phyloP scores from a whole-genome alignment of 2,329 filamentous ascomycete species.

The Penicillium decumbens region DNA sequence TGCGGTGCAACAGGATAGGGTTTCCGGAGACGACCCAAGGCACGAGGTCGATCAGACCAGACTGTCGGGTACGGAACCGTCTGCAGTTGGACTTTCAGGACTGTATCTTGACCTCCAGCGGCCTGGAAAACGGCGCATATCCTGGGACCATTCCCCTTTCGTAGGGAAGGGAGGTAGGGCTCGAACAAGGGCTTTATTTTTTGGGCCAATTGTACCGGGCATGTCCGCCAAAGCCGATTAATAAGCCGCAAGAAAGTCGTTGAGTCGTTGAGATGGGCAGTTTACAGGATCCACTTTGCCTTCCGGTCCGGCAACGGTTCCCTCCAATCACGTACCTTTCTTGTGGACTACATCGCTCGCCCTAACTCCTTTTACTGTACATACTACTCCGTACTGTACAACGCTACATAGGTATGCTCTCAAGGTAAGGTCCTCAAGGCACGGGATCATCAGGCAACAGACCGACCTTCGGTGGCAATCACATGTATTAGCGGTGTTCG shows the following conservation, averaged over 20 bases:
- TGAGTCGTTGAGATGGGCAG: not conserved
- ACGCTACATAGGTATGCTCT: not conserved
- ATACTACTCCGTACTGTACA: no score
- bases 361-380: not conserved
- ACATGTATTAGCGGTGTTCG: not conserved
- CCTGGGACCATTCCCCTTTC: not conserved
- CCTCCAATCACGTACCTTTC: not conserved
- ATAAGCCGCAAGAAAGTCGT: no score
- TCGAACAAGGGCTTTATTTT: no score
- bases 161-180: no score
- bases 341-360: not conserved
- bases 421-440: no score
- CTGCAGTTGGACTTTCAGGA: conserved; percentile 2
- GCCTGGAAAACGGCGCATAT: not conserved
- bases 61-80: conserved; percentile 16
- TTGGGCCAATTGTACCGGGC: no score
- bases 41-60: conserved; percentile 17
- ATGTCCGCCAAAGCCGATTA: no score
- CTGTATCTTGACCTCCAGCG: conserved; percentile 12
- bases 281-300: not conserved
- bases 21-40: conserved; percentile 12
- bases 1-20: not conserved
- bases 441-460: not conserved
- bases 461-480: not conserved
- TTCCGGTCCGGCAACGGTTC: not conserved